Evolutionary conservation across 2,329 filamentous ascomycete species (phyloP), one percentile per base, ranked within the genome.

Genomic region (Diatrype stigma): DNA sequence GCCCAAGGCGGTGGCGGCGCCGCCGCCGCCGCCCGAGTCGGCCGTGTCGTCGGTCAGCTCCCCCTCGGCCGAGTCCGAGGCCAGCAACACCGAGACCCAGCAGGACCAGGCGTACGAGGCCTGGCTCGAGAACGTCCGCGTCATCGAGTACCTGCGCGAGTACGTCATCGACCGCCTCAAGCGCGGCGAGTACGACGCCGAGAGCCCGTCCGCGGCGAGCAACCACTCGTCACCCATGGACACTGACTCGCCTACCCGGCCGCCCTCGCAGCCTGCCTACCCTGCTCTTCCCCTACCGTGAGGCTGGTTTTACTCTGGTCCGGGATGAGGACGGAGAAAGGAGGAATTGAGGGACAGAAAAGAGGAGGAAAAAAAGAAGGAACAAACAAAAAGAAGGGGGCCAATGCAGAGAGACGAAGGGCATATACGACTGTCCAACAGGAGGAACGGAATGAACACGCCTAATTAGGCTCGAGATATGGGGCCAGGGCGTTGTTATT

Each of bases 91-190:
- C 2, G 71, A 73, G 35, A 74, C 75, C 40, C 76, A 76, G 50
- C 79, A 83, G 61, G 78, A 79, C 23, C 81, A 84, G 62, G 77
- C 76, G 49, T 83, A 86, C 63, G 83, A 86, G 61, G 73, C 75
- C 50, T 86, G 83, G 83, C 69, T 86, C 12, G 81, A 85, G 67
- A 84, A 86, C 62, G 80, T 86, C 64, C 81, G 83, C 34, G 75
- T 80, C 47, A 83, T 86, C 48, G 84, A 86, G 69, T 77, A 73
- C 42, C 74, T 87, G 35, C 75, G 82, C 37, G 76, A 79, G 55
- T 80, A 81, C 54, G 74, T 87, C 48, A 74, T 74, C 45, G 71
- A 78, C 11, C 77, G 82, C 30, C 73, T 86, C n/a, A 73, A 81
- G 50, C 74, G 74, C 32, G 73, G 73, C 57, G 79, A 85, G 49